Conservation (phyloP, 2,329 filamentous ascomycete species). For the Colletotrichum lentis region DNA sequence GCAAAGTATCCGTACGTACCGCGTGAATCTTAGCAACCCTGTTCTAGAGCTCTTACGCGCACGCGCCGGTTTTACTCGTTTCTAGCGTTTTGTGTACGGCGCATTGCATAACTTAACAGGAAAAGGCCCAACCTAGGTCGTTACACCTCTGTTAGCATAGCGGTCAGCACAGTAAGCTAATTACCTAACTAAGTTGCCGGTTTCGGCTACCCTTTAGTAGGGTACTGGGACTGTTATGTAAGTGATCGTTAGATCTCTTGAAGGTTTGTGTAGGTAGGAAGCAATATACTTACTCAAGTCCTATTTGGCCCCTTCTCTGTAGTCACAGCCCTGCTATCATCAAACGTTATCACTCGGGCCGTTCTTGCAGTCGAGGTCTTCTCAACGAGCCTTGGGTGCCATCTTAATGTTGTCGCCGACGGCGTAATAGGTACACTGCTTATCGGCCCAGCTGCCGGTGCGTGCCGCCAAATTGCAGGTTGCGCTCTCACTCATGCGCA, state of each 20-base stretch:
- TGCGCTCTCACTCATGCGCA: background rate
- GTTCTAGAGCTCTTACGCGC: conserved; percentile 14
- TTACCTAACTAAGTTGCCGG: too few relatives aligned
- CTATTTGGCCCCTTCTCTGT: too few relatives aligned
- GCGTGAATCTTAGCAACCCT: background rate
- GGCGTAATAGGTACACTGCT: background rate
- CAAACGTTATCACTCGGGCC: background rate
- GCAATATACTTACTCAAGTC: too few relatives aligned
- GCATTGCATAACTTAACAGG: background rate
- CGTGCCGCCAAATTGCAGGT: background rate
- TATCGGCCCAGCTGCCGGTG: conserved; percentile 5
- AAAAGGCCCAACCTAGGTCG: too few relatives aligned
- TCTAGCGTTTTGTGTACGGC: background rate
- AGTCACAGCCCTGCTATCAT: background rate
- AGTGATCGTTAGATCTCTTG: too few relatives aligned
- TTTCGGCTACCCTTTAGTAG: too few relatives aligned
- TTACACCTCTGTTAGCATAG: too few relatives aligned
- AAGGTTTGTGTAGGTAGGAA: too few relatives aligned
- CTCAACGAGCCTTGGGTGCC: background rate
- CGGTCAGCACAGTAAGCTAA: too few relatives aligned
- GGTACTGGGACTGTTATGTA: too few relatives aligned
- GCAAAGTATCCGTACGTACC: too few relatives aligned
- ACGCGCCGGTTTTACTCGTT: background rate
- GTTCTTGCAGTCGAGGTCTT: background rate
- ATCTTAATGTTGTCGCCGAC: background rate